phyloP scores from a whole-genome alignment of 345 rosid genomes.

The Euphorbia lathyris region DNA sequence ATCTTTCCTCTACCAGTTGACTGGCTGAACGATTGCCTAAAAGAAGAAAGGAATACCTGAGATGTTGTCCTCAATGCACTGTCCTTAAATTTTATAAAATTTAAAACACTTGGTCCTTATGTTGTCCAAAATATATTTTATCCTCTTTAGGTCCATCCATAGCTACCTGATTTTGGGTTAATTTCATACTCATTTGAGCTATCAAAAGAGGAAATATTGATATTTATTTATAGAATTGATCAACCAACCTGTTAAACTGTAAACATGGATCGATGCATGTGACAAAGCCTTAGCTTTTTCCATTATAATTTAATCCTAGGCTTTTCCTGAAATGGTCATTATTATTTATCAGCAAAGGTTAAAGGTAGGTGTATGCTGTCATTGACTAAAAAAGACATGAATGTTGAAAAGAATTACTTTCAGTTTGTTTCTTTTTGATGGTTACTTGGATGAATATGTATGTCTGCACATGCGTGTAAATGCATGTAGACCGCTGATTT shows the following conservation, averaged over 20 bases:
- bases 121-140: background rate
- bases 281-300: background rate
- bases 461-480: background rate
- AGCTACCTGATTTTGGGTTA: background rate
- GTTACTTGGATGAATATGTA: background rate
- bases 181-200: background rate
- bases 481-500: too few relatives aligned
- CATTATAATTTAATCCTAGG: background rate
- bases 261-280: background rate
- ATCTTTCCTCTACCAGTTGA: background rate
- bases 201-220: background rate
- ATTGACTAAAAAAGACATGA: background rate
- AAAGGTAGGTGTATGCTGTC: background rate
- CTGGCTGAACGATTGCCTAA: background rate
- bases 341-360: background rate
- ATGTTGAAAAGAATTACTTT: background rate
- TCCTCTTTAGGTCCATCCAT: background rate
- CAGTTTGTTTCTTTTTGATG: background rate
- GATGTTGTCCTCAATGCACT: background rate
- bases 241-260: background rate
- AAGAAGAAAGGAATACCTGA: background rate
- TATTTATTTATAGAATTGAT: background rate
- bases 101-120: background rate
- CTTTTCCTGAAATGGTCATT: background rate
- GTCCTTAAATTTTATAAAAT: constrained; percentile 4